Conservation (phyloP, 1,139 yeast genomes). For the Geotrichum citri-aurantii region DNA sequence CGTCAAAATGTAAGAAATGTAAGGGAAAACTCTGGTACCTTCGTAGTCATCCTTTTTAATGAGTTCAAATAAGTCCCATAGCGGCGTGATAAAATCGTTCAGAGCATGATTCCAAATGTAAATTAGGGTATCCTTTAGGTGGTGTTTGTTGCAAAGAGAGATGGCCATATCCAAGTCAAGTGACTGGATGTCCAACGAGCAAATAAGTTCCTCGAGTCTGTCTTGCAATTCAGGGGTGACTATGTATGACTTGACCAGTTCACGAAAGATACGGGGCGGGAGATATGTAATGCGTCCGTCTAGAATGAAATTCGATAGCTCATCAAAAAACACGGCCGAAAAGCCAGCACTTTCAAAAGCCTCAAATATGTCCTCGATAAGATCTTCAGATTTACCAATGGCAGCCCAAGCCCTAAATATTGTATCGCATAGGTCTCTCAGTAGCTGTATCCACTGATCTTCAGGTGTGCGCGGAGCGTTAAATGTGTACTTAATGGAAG, state of each 20-base stretch:
- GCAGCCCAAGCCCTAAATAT: slow-evolving; percentile 41
- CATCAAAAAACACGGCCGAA: slow-evolving; percentile 43
- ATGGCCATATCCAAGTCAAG: slow-evolving; percentile 72
- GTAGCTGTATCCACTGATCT: slow-evolving; percentile 17
- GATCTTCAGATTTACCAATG: slow-evolving; percentile 37
- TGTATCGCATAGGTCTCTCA: slow-evolving; percentile 33
- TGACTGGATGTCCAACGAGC: slow-evolving; percentile 56
- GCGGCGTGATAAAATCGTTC: slow-evolving; percentile 62
- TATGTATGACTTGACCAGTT: slow-evolving; percentile 50
- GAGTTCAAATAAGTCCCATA: slow-evolving; percentile 49
- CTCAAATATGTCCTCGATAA: slow-evolving; percentile 54
- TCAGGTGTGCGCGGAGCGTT: slow-evolving; percentile 15
- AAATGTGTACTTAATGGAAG: slow-evolving; percentile 45
- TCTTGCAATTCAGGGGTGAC: slow-evolving; percentile 40
- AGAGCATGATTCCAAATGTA: slow-evolving; percentile 66
- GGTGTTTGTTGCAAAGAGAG: slow-evolving; percentile 49
- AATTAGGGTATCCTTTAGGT: slow-evolving; percentile 53
- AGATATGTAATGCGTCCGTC: slow-evolving; percentile 44
- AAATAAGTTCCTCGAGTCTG: slow-evolving; percentile 56
- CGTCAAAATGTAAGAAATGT: slow-evolving; percentile 61
- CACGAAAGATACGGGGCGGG: slow-evolving; percentile 58
- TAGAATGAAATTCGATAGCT: slow-evolving; percentile 49
- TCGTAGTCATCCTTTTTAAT: slow-evolving; percentile 28
- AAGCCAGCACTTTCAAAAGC: slow-evolving; percentile 33
- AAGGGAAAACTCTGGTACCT: slow-evolving; percentile 47